These are phyloP conservation scores for Arabidopsis hybrid DNA, from an alignment of 441 rosid species.

Conservation along the genomic window DNA sequence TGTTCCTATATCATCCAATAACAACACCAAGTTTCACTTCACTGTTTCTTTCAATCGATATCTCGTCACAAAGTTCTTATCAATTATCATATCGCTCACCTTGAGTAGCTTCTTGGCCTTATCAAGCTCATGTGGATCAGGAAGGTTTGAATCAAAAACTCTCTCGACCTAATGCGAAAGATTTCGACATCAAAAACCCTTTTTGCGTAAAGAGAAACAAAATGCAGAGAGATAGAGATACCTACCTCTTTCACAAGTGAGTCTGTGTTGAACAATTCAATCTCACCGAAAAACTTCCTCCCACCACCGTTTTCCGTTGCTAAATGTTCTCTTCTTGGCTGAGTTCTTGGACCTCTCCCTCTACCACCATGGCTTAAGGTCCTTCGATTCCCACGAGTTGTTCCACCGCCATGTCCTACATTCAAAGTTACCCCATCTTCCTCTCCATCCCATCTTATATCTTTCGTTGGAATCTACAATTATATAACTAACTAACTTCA, in stretches of 20 bases:
- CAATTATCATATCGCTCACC: constrained; percentile 45
- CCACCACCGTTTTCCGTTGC: constrained; percentile 55
- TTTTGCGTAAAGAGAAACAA: not conserved
- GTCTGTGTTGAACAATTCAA: constrained; percentile 87
- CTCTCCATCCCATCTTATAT: constrained; percentile 90
- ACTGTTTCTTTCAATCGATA: not conserved
- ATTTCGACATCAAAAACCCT: not conserved
- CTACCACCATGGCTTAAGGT: constrained; percentile 58
- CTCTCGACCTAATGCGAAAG: constrained; percentile 70
- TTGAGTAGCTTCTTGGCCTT: constrained; percentile 83
- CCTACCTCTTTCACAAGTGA: constrained; percentile 92
- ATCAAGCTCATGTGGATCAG: constrained; percentile 80
- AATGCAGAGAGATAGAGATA: constrained; percentile 35
- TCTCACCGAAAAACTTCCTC: constrained; percentile 64
- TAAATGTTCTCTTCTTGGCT: constrained; percentile 56
- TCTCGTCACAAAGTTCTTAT: not conserved
- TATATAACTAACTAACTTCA: constrained; percentile 6
- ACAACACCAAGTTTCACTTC: constrained; percentile 14
- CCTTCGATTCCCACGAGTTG: constrained; percentile 59
- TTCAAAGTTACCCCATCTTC: constrained; percentile 65
- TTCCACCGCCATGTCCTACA: constrained; percentile 62
- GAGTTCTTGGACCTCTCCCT: constrained; percentile 78
- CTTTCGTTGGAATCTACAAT: constrained; percentile 84
- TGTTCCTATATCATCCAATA: constrained; percentile 72
- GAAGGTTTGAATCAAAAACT: constrained; percentile 72